These are phyloP conservation scores for Fusarium sp. DNA, from an alignment of 2,329 filamentous ascomycete genomes.

Conservation along the genomic window DNA sequence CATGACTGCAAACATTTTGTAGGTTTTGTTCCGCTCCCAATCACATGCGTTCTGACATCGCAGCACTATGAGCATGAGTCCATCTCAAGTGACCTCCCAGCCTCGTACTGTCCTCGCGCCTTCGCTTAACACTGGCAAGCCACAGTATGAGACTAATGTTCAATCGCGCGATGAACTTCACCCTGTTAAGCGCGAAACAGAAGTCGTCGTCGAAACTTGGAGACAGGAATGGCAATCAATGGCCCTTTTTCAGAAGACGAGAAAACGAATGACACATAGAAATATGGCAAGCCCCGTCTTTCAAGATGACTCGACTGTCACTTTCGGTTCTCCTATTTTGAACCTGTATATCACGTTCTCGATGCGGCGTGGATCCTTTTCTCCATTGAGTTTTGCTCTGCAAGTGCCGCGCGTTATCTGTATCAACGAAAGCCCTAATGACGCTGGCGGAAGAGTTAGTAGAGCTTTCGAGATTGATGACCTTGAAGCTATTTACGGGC, in stretches of 20 bases:
- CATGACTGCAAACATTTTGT: neutral
- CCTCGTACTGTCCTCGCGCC: no score
- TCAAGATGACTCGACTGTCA: neutral
- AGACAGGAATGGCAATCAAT: neutral
- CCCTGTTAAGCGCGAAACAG: neutral
- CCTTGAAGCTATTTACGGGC: accelerated
- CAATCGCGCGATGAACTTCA: neutral
- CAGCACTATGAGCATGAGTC: slow-evolving; percentile 9
- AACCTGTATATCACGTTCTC: neutral
- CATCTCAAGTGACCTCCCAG: neutral
- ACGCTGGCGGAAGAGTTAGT: neutral
- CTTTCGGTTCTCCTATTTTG: neutral
- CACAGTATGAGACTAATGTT: no score
- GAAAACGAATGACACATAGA: no score
- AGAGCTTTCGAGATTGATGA: accelerated
- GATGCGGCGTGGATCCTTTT: neutral
- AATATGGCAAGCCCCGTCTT: no score
- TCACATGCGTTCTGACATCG: neutral
- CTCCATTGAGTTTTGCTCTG: neutral
- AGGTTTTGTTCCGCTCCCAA: neutral
- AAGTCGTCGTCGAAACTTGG: neutral
- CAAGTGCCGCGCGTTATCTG: slow-evolving; percentile 11
- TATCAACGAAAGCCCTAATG: accelerated
- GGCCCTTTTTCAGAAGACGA: neutral
- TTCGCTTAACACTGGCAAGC: no score